Evolutionary conservation across 768 basidiomycete species (phyloP), one percentile per base, ranked within the genome.

Genomic region (Mycena venus): DNA sequence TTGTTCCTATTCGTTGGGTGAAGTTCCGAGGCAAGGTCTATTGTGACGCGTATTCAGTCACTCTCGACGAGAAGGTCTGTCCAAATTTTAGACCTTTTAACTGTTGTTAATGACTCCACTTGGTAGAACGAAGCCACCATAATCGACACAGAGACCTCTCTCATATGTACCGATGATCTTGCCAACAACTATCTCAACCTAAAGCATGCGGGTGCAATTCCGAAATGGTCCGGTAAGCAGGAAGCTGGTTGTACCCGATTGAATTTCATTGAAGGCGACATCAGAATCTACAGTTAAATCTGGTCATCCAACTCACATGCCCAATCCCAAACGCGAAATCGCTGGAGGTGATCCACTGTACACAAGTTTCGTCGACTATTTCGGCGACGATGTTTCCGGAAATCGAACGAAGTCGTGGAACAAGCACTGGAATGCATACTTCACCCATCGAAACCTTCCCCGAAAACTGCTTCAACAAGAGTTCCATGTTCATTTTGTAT

Each of bases 371-470:
- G 77, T 84, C 61, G 80, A 83, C 53, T 56, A 84, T 3, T 86
- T 83, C 69, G 77, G 82, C 4, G 86, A 88, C 67, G 85, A 89
- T 76, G 84, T 87, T 0, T 89, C 86, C 0, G 86, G 86, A 14
- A 88, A 75, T 23, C 47, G 47, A 23, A n/a, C 47, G 12, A 49
- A 49, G n/a, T 83, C 83, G 51, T 88, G 83, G 81, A 88, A 88
- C 75, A 86, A 87, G 63, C 88, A 89, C 60, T 82, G 79, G 77
- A 88, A 86, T 63, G 80, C 84, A 0, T 87, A 87, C 62, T 75
- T 86, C n/a, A 82, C 78, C 0, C 83, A 86, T 53, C 68, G 79
- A 27, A 85, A 84, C 62, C 78, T 88, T 0, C 86, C 85, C 0
- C 75, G 79, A 15, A 64, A 79, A 31, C 75, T 86, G 17, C 76